phyloP scores from a whole-genome alignment of 176 grass and related monocot genomes.

The Saccharum officinarum region DNA sequence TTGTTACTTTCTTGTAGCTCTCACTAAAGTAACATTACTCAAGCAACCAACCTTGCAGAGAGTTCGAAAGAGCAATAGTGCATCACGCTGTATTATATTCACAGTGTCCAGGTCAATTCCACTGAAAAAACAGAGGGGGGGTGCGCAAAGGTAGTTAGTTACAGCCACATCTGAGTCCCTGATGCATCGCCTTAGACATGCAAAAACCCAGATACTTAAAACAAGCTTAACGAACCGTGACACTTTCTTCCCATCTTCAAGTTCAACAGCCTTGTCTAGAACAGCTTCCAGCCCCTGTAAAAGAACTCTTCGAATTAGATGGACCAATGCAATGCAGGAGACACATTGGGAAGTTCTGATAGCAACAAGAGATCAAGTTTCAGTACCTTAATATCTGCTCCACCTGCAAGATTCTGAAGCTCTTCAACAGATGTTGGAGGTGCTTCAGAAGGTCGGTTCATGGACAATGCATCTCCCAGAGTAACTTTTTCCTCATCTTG shows the following conservation, averaged over 20 bases:
- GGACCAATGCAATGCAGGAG: slow-evolving; percentile 18
- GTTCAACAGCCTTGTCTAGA: slow-evolving; percentile 95
- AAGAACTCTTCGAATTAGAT: slow-evolving; percentile 41
- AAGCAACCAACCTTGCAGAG: slow-evolving; percentile 88
- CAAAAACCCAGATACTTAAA: slow-evolving; percentile 22
- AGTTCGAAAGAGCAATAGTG: slow-evolving; percentile 88
- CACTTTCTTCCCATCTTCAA: slow-evolving; percentile 98
- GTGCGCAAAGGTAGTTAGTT: slow-evolving; percentile 18
- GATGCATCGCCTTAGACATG: slow-evolving; percentile 9
- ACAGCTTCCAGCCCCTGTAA: slow-evolving; percentile 94
- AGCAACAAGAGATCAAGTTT: slow-evolving; percentile 20
- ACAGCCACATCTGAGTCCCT: background rate
- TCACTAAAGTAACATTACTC: slow-evolving; percentile 20
- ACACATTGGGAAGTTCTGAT: slow-evolving; percentile 2
- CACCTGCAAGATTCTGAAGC: slow-evolving; percentile 96
- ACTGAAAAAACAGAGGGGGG: slow-evolving; percentile 33
- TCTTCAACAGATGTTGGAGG: slow-evolving; percentile 87
- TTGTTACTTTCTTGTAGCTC: slow-evolving; percentile 23
- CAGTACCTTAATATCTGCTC: slow-evolving; percentile 93
- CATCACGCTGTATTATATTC: slow-evolving; percentile 88
- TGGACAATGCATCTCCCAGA: slow-evolving; percentile 84
- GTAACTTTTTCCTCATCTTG: slow-evolving; percentile 67
- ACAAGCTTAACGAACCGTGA: slow-evolving; percentile 56
- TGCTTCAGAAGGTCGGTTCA: slow-evolving; percentile 50
- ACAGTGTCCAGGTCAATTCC: slow-evolving; percentile 93